Base-by-base conservation (phyloP, 1,284 basidiomycete genomes). In the Trichosporon inkin region DNA sequence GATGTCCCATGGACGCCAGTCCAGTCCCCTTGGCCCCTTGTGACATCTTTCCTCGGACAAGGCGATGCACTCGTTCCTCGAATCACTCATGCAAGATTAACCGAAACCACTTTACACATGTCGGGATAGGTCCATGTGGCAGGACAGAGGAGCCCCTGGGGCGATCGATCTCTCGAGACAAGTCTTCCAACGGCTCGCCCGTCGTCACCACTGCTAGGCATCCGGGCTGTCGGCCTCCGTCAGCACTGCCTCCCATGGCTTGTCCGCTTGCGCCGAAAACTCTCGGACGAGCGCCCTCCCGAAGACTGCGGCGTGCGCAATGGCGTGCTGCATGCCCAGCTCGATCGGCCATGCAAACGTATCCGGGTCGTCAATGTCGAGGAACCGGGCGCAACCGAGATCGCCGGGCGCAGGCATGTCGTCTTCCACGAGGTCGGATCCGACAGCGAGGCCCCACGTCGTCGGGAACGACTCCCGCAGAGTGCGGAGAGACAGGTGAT, bases 261-360 rank as follows among this genome's bases (percentile, higher is more conserved):
- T 68, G n/a, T 70, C 72, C 36, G 61, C 56, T 0, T 53, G 41
- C 58, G 66, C 64, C 10, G 71, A 68, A 49, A 69, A 66, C 63
- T 77, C 75, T 52, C 68, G 62, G 6, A 77, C 70, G 52, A 77
- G 56, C 52, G 66, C 61, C 24, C 75, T 63, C 1, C 75, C 75
- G 62, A 75, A 75, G 1, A 70, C 70, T 1, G 71, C 70, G 3
- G 70, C 64, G 60, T 77, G 74, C 11, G 72, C 70, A 10, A 73
- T 64, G 7, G 72, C 71, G n/a, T 68, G 67, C 61, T 66, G 66
- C 71, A 75, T 72, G 36, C 74, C 75, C 7, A 75, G 58, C 63
- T 77, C 75, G 44, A 77, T 75, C 2, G 75, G 75, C 75, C 75
- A 77, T n/a, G 66, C 71, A 55, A 75, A 77, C 24, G 56, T 57